Evolutionary conservation across 352 stramenopile genomes (phyloP), one percentile per base, ranked within the genome.

Genomic region (Detonula confervacea): DNA sequence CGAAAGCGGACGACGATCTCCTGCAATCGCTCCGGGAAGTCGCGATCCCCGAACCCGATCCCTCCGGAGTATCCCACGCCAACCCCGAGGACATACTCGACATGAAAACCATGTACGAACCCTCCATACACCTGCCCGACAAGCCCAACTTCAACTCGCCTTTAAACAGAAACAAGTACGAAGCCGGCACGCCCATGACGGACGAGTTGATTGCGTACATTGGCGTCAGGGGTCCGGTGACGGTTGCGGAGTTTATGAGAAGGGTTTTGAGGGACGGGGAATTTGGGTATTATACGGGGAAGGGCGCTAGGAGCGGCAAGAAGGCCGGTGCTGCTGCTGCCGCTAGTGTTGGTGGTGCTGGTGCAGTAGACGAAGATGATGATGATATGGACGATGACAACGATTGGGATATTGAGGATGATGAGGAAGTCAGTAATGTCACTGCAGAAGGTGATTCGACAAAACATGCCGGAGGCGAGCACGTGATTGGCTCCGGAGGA

Each of bases 221-320:
- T 80, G 92, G 96, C 69, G 94, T 98, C 12, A 94, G 72, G 6
- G 85, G 95, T 0, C 95, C 96, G 35, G 95, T 98, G 47, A 97
- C 95, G 0, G 92, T 97, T n/a, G 90, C 95, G 46, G 96, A 98
- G 80, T 98, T 96, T 83, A 98, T 98, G 96, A 80, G 77, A 24
- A 75, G 90, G 29, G 80, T 77, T 3, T 88, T 98, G 74, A 95
- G 94, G 51, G 95, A 98, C 88, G 95, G 95, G 12, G 61, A 94
- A 56, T 92, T 97, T 85, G 96, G 96, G 35, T 98, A 98, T 87
- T 98, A 98, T 89, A 98, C 97, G 20, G 71, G 49, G 2, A 82
- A 81, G 49, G 72, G 68, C 16, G 71, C 63, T 4, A 68, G 70
- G 39, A 77, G 71, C 59, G 65, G 65, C 5, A 73, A 42, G 33